Evolutionary conservation across 805 yeast species (phyloP).

Genomic region (Ogataea methylovora): DNA sequence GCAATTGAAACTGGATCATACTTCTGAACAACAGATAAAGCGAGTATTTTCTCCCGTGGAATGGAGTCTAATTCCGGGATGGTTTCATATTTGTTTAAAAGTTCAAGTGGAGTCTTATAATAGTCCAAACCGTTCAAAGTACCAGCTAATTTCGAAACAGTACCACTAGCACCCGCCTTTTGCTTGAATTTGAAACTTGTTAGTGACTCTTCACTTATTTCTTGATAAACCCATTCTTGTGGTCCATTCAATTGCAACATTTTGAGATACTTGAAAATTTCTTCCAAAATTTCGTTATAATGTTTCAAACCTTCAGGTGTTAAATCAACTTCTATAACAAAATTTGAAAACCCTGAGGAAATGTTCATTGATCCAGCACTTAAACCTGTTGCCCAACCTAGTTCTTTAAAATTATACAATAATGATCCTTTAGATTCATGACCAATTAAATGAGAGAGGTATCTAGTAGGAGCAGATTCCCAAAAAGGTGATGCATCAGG

Average conservation of each 20-base stretch:
- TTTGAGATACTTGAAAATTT: slow-evolving; percentile 66
- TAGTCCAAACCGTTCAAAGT: slow-evolving; percentile 16
- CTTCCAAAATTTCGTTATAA: slow-evolving; percentile 52
- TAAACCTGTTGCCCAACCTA: slow-evolving; percentile 75
- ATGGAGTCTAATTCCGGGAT: slow-evolving; percentile 24
- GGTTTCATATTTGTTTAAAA: background rate
- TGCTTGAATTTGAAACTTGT: slow-evolving; percentile 76
- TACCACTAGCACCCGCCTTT: slow-evolving; percentile 61
- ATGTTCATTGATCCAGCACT: slow-evolving; percentile 65
- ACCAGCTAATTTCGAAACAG: slow-evolving; percentile 48
- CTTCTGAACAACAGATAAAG: slow-evolving; percentile 44
- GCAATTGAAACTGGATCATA: slow-evolving; percentile 50
- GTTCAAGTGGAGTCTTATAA: slow-evolving; percentile 12
- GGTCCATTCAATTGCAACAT: slow-evolving; percentile 53
- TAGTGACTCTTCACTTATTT: slow-evolving; percentile 58
- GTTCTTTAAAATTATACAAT: slow-evolving; percentile 55
- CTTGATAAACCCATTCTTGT: slow-evolving; percentile 75
- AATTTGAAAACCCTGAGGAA: slow-evolving; percentile 59
- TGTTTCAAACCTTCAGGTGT: slow-evolving; percentile 64
- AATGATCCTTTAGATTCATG: slow-evolving; percentile 91
- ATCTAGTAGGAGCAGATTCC: slow-evolving; percentile 62
- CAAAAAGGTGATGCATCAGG: slow-evolving; percentile 69
- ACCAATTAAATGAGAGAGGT: slow-evolving; percentile 77
- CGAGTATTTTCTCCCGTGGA: slow-evolving; percentile 60
- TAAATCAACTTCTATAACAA: slow-evolving; percentile 66